Conservation (phyloP, 2,329 filamentous ascomycete species). For the Claviceps humidiphila region DNA sequence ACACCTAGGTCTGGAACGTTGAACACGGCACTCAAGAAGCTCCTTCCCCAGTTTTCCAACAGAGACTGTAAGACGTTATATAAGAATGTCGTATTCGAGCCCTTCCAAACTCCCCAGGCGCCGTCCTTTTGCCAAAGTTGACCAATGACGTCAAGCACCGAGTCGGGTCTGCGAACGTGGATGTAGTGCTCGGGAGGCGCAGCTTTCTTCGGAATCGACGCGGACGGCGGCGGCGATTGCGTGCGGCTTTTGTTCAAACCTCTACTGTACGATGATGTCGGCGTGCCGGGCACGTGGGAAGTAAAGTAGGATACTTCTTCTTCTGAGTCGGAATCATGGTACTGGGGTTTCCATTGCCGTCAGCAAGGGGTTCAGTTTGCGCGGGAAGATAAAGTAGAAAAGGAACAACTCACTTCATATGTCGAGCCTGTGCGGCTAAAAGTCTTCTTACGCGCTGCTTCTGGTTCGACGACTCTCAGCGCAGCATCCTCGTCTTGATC, state of each 20-base stretch:
- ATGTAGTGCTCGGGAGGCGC: conserved; percentile 43
- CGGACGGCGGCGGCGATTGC: conserved; percentile 16
- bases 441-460: conserved; percentile 15
- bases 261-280: conserved; percentile 29
- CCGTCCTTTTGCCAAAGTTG: conserved; percentile 85
- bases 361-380: neutral
- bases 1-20: conserved; percentile 77
- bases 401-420: conserved; percentile 18
- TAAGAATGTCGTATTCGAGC: conserved; percentile 81
- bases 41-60: conserved; percentile 83
- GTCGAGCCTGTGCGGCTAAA: conserved; percentile 22
- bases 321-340: conserved; percentile 52
- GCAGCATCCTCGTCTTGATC: conserved; percentile 36
- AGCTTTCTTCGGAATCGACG: conserved; percentile 17
- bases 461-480: conserved; percentile 12
- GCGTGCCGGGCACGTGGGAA: conserved; percentile 44
- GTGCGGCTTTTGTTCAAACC: conserved; percentile 18
- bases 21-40: conserved; percentile 77
- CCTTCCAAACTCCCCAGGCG: conserved; percentile 88
- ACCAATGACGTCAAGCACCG: conserved; percentile 72
- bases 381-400: neutral
- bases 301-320: conserved; percentile 83
- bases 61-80: conserved; percentile 79
- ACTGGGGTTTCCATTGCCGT: neutral
- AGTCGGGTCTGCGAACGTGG: conserved; percentile 59